Base-by-base conservation (phyloP, 768 basidiomycete species). In the Lentinula edodes region DNA sequence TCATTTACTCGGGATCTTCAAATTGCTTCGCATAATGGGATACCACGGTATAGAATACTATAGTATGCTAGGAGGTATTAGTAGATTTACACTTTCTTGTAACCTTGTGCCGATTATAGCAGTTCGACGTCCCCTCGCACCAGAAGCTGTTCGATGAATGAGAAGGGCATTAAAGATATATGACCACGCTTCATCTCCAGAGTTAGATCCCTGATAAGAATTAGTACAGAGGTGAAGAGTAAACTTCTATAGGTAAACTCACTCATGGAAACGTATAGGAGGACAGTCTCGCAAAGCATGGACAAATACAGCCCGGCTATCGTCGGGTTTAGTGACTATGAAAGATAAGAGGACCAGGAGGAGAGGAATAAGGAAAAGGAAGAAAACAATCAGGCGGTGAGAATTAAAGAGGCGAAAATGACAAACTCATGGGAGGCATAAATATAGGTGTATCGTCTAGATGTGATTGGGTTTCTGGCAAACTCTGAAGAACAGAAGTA, bases 131-230 rank as follows among this genome's bases (percentile, higher is more conserved):
- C 86, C 57, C 88, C 91, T 68, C 87, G 76, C 41, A 78, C 75
- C 46, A 94, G 77, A 12, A 93, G 80, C 39, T 90, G 82, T 66
- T 94, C 89, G 5, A 94, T 85, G 18, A 89, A 80, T 28, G 80
- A 77, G 72, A 91, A 97, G 20, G 87, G 89, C 16, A 90, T 80
- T 16, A 96, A 69, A 45, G 91, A 89, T 60, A 95, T 92, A 62
- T 91, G 88, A 8, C 89, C 92, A 67, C 88, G 89, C 56, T 83
- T 78, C 80, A 96, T 85, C 41, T 89, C 85, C 60, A 93, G 71
- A 36, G 81, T 74, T 38, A 85, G 82, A 32, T 92, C 92, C 62
- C 95, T 89, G 28, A 67, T 15, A 38, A 36, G 9, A 36, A 6
- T 43, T 78, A 58, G 5, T 35, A 5, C 15, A 39, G 60, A 52